Evolutionary conservation across 2,329 filamentous ascomycete genomes (phyloP).

Genomic region (Fusarium sterilihyphosum): DNA sequence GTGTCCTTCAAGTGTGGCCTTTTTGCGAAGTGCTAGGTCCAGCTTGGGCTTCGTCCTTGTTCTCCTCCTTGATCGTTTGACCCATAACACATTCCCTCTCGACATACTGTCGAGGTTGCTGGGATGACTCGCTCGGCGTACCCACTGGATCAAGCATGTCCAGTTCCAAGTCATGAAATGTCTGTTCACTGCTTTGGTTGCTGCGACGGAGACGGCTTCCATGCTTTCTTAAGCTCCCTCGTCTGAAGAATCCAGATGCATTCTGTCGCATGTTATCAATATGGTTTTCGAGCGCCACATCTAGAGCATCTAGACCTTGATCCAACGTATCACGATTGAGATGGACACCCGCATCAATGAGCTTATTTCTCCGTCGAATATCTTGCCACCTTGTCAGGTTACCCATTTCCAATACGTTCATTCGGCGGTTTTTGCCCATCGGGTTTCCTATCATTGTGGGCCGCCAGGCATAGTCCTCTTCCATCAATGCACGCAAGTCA

Average conservation of each 20-base stretch:
- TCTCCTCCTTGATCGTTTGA: constrained; percentile 51
- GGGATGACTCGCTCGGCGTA: constrained; percentile 16
- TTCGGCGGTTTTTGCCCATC: constrained; percentile 71
- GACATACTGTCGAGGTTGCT: constrained; percentile 23
- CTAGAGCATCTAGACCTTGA: constrained; percentile 50
- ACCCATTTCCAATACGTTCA: constrained; percentile 78
- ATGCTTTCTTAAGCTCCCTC: constrained; percentile 40
- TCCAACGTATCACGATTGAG: constrained; percentile 50
- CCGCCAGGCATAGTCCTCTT: constrained; percentile 70
- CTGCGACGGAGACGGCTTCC: constrained; percentile 40
- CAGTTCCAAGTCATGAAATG: constrained; percentile 45
- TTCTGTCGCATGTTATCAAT: constrained; percentile 49
- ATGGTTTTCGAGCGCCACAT: constrained; percentile 51
- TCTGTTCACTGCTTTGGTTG: constrained; percentile 44
- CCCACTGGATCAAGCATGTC: constrained; percentile 37
- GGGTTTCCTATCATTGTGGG: constrained; percentile 78
- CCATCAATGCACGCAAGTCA: constrained; percentile 52
- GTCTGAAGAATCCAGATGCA: constrained; percentile 46
- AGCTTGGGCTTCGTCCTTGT: constrained; percentile 36
- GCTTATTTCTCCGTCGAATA: constrained; percentile 69
- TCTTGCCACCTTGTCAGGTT: constrained; percentile 76
- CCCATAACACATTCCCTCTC: constrained; percentile 52
- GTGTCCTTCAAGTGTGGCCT: not conserved
- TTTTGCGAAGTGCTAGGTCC: constrained; percentile 6
- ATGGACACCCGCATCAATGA: constrained; percentile 59